phyloP scores from a whole-genome alignment of 2,329 filamentous ascomycete species.

The Xylariaceae sp. region DNA sequence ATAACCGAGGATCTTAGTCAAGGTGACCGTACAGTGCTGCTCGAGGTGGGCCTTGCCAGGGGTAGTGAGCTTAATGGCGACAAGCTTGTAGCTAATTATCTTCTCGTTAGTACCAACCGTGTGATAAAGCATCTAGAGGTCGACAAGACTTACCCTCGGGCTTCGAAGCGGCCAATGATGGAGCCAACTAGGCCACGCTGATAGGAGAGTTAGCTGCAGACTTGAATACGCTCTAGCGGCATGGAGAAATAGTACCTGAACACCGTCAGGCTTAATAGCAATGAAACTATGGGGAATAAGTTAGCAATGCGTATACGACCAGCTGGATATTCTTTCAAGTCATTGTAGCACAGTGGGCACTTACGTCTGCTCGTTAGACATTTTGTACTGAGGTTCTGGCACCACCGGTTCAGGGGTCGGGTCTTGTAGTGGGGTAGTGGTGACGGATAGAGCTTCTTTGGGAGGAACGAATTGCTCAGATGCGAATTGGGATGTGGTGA shows the following conservation, averaged over 20 bases:
- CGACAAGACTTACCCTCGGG: constrained; percentile 72
- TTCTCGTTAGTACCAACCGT: constrained; percentile 25
- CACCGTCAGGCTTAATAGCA: constrained; percentile 99
- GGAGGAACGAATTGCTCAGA: constrained; percentile 21
- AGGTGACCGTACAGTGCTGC: constrained; percentile 77
- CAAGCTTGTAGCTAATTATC: constrained; percentile 86
- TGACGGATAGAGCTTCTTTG: constrained; percentile 14
- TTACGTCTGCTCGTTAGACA: constrained; percentile 43
- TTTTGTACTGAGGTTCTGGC: constrained; percentile 35
- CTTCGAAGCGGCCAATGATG: constrained; percentile 98
- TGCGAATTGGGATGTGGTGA: constrained; percentile 23
- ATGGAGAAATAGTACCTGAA: constrained; percentile 72
- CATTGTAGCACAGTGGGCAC: constrained; percentile 15
- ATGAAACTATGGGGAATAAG: constrained; percentile 76
- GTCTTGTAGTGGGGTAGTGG: constrained; percentile 14
- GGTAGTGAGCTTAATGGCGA: constrained; percentile 91
- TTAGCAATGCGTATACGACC: constrained; percentile 5
- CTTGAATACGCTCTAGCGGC: constrained; percentile 3
- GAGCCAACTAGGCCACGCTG: constrained; percentile 96
- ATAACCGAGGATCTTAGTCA: not conserved
- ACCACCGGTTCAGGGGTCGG: constrained; percentile 26
- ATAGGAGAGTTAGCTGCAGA: constrained; percentile 29
- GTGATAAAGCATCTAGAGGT: constrained; percentile 1
- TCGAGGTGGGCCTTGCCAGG: constrained; percentile 95
- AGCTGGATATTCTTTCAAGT: not conserved